Conservation (phyloP, 768 basidiomycete species). For the Albatrellus ellisii region DNA sequence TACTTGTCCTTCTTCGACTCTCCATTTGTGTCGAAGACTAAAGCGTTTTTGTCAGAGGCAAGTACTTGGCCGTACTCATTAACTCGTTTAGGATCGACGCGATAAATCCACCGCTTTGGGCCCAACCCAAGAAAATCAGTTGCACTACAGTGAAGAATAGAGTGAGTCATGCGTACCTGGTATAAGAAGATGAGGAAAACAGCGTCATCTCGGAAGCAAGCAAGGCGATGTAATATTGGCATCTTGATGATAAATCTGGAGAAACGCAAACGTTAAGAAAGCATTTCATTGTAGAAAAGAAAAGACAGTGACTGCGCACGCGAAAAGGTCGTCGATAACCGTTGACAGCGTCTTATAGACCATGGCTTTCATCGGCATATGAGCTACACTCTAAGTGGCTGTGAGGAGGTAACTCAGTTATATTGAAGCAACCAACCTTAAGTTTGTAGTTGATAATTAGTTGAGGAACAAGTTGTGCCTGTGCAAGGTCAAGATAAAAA, state of each 20-base stretch:
- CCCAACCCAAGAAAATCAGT: slow-evolving; percentile 7
- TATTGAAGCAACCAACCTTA: slow-evolving; percentile 37
- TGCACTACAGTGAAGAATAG: background rate
- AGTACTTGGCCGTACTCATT: slow-evolving; percentile 95
- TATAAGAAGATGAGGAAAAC: slow-evolving; percentile 90
- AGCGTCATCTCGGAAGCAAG: slow-evolving; percentile 82
- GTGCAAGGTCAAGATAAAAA: slow-evolving; percentile 13
- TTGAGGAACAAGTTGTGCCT: slow-evolving; percentile 81
- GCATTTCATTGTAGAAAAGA: slow-evolving; percentile 5
- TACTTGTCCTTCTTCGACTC: slow-evolving; percentile 26
- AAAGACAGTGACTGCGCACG: slow-evolving; percentile 33
- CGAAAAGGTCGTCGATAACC: slow-evolving; percentile 86
- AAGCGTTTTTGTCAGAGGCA: slow-evolving; percentile 37
- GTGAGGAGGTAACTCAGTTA: slow-evolving; percentile 3
- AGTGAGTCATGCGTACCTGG: slow-evolving; percentile 43
- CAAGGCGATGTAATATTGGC: slow-evolving; percentile 87
- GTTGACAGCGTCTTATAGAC: slow-evolving; percentile 88
- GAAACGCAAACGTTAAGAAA: background rate
- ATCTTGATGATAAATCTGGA: slow-evolving; percentile 88
- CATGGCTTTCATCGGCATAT: slow-evolving; percentile 99
- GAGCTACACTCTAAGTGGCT: slow-evolving; percentile 67
- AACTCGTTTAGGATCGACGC: slow-evolving; percentile 84
- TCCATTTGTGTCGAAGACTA: slow-evolving; percentile 12
- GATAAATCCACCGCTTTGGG: slow-evolving; percentile 88
- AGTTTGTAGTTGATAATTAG: slow-evolving; percentile 96